These are phyloP conservation scores for Psidium friedrichsthalianum DNA, from an alignment of 345 rosid genomes.

Conservation along the genomic window DNA sequence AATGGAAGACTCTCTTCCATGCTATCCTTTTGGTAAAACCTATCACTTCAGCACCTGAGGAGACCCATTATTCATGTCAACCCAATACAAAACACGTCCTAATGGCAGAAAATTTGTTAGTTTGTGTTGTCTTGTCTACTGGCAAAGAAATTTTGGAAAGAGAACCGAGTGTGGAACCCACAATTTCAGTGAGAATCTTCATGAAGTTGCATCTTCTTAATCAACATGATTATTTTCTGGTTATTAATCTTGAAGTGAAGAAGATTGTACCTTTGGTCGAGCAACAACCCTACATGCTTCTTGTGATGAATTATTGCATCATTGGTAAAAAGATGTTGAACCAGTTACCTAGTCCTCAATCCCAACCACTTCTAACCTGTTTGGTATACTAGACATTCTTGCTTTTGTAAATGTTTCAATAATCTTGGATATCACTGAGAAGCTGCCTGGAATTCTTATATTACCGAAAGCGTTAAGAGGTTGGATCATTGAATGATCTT, in stretches of 20 bases:
- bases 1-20: background rate
- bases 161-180: background rate
- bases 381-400: background rate
- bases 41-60: background rate
- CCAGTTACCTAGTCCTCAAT: background rate
- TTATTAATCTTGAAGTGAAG: background rate
- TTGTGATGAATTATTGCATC: background rate
- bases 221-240: background rate
- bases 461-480: background rate
- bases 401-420: background rate
- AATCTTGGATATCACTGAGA: background rate
- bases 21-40: background rate
- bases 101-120: background rate
- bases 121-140: background rate
- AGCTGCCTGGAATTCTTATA: background rate
- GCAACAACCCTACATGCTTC: background rate
- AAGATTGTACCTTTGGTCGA: background rate
- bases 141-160: background rate
- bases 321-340: background rate
- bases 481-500: background rate
- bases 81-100: background rate
- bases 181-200: background rate
- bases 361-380: background rate
- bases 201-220: background rate
- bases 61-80: background rate